Evolutionary conservation across 1,284 basidiomycete species (phyloP), one percentile per base, ranked within the genome.

Genomic region (Agaricales sp.): DNA sequence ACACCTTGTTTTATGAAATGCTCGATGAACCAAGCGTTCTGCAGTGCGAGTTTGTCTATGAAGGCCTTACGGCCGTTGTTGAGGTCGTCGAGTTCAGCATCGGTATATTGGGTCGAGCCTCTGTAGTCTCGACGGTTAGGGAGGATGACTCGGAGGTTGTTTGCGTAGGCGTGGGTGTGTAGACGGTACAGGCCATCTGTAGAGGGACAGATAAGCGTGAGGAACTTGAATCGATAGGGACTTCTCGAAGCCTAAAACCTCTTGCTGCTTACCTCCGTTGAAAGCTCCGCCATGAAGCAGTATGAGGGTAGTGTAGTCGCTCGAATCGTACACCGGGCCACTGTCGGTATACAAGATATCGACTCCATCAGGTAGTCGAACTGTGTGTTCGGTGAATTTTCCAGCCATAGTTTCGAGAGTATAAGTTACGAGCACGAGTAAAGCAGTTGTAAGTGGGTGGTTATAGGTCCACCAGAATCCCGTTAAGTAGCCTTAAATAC

Each of bases 31-130:
- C 59, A 47, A 1, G 54, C 59, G 1, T 62, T 21, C 38, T 59
- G 52, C 1, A 55, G 19, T 0, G 51, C 60, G 2, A 63, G 48
- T n/a, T 58, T 49, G 24, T 67, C 61, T 12, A 63, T 51, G 43
- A 64, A 64, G 2, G 43, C 46, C 43, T 57, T 52, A 1, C 54
- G 45, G 0, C 62, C 62, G 2, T 56, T 52, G 2, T 50, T 44
- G 11, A 64, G 50, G 12, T 61, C 58, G 2, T 58, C 58, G 2
- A 67, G 44, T 43, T 69, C 65, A 8, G 48, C 53, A n/a, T 65
- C 59, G 2, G 59, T 61, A 44, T 64, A 67, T 16, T 50, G 44
- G 1, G 65, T 62, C 1, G 66, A 65, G 4, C 66, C 67, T n/a
- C 51, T 55, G 51, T 66, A 68, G 20, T 63, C 63, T 2, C 61